phyloP scores from a whole-genome alignment of 2,329 filamentous ascomycete genomes.

The Plenodomus lindquistii region DNA sequence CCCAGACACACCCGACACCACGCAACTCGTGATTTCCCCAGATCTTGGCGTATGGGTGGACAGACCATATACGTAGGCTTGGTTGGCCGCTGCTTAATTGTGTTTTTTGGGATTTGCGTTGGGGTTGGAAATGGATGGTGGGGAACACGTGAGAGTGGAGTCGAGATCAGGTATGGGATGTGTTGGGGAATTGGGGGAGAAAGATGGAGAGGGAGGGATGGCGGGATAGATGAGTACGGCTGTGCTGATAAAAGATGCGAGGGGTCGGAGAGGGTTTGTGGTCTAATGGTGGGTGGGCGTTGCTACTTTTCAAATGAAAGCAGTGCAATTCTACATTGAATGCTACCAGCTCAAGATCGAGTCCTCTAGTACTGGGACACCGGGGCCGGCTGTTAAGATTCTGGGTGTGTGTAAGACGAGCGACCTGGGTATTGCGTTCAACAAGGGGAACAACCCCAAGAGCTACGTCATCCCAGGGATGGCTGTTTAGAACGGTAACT shows the following conservation, averaged over 20 bases:
- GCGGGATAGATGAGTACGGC: neutral
- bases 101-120: slow-evolving; percentile 11
- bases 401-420: slow-evolving; percentile 54
- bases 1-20: neutral
- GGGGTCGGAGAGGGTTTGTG: neutral
- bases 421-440: slow-evolving; percentile 55
- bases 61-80: slow-evolving; percentile 5
- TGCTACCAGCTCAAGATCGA: slow-evolving; percentile 54
- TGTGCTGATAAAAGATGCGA: neutral
- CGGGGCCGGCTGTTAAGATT: slow-evolving; percentile 51
- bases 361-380: slow-evolving; percentile 46
- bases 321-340: slow-evolving; percentile 39
- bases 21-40: slow-evolving; percentile 10
- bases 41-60: slow-evolving; percentile 7
- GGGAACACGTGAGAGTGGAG: slow-evolving; percentile 8
- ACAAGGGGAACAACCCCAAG: slow-evolving; percentile 46
- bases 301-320: neutral
- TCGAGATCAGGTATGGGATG: slow-evolving; percentile 8
- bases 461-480: slow-evolving; percentile 39
- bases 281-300: neutral
- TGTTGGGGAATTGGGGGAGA: neutral
- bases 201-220: neutral
- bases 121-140: slow-evolving; percentile 3
- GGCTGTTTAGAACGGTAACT: slow-evolving; percentile 25
- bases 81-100: slow-evolving; percentile 12